phyloP scores from a whole-genome alignment of 208 protist species.

The Crithidia bombi region DNA sequence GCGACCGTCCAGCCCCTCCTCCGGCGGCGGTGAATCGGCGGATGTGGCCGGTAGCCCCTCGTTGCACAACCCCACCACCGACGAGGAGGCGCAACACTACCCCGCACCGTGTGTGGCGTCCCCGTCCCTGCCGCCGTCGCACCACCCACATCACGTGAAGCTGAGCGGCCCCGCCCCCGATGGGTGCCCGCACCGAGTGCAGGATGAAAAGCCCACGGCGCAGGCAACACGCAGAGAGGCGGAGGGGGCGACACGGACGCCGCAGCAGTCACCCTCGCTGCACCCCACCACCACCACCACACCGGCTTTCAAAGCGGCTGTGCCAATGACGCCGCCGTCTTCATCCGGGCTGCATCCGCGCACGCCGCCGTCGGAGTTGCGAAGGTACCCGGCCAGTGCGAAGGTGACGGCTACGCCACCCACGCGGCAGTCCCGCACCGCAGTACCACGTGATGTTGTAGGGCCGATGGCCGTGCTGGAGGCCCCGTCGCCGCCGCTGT shows the following conservation, averaged over 20 bases:
- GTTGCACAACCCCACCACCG: conserved; percentile 1
- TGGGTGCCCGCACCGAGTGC: background rate
- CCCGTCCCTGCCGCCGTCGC: background rate
- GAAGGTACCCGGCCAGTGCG: background rate
- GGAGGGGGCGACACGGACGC: background rate
- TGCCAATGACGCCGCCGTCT: background rate
- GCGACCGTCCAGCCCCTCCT: conserved; percentile 18
- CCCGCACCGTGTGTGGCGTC: background rate
- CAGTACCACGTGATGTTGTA: background rate
- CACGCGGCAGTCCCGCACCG: background rate
- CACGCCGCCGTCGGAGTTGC: background rate
- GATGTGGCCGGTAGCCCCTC: conserved; percentile 10
- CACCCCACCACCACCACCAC: background rate
- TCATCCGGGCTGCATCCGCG: background rate
- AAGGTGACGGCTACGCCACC: background rate
- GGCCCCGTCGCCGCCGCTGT: background rate
- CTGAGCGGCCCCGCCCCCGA: conserved; percentile 12
- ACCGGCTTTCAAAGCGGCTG: background rate
- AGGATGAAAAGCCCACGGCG: background rate
- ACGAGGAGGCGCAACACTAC: conserved; percentile 11
- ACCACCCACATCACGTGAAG: background rate
- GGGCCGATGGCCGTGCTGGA: background rate
- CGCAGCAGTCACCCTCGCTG: conserved; percentile 10
- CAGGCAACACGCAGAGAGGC: background rate
- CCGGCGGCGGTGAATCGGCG: conserved; percentile 10